Percentiles rank a stretch among this genome's conserved stretches.
Conservation (phyloP, 257 asterid genomes). For the Solanum medicagineum region DNA sequence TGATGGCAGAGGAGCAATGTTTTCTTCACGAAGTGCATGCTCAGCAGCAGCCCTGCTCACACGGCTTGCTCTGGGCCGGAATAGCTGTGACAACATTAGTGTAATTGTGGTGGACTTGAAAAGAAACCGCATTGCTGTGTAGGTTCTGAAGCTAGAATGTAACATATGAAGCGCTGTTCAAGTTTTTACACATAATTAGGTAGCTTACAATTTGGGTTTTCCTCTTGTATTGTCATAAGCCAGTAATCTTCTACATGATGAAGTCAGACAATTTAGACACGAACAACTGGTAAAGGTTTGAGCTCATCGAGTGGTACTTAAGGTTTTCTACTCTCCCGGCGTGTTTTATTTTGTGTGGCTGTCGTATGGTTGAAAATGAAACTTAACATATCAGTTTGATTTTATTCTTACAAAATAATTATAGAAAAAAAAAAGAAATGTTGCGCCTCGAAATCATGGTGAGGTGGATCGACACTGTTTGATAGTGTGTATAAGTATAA, state of each 20-base stretch:
- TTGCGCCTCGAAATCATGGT: too few relatives aligned
- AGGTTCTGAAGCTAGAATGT: not conserved
- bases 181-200: not conserved
- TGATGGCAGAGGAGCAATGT: not conserved
- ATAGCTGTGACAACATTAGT: not conserved
- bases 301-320: too few relatives aligned
- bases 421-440: too few relatives aligned
- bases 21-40: constrained; percentile 5
- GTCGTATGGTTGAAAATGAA: not conserved
- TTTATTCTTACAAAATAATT: too few relatives aligned
- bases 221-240: not conserved
- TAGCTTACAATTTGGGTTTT: not conserved
- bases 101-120: constrained; percentile 9
- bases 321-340: not conserved
- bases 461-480: too few relatives aligned
- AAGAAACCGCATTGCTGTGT: not conserved
- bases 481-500: too few relatives aligned
- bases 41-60: constrained; percentile 2
- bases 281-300: not conserved
- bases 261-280: not conserved
- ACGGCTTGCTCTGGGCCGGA: constrained; percentile 6
- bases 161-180: not conserved
- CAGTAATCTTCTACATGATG: not conserved
- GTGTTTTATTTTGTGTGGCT: not conserved
- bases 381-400: not conserved